Conservation (phyloP, 1,284 basidiomycete species). For the Gastroboletus turbinatus region DNA sequence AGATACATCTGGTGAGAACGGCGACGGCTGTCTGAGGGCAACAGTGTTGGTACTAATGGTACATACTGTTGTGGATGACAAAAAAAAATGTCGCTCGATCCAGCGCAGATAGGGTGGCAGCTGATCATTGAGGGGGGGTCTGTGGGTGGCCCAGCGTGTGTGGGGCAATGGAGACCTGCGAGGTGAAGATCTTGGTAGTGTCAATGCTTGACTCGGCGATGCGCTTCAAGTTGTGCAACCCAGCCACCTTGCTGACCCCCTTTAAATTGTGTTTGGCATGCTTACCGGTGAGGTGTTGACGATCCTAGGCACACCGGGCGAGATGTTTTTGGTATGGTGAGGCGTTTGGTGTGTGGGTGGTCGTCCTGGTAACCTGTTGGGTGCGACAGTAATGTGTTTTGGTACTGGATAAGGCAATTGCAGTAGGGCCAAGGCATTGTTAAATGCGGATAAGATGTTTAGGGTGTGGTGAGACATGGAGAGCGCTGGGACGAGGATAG, state of each 20-base stretch:
- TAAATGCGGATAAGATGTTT: too few relatives aligned
- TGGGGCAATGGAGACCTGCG: constrained; percentile 96
- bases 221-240: constrained; percentile 90
- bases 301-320: too few relatives aligned
- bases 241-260: constrained; percentile 97
- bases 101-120: constrained; percentile 95
- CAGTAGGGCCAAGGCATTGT: too few relatives aligned
- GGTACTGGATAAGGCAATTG: too few relatives aligned
- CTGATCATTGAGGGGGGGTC: constrained; percentile 86
- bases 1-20: constrained; percentile 95
- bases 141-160: constrained; percentile 99
- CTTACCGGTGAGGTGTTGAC: too few relatives aligned
- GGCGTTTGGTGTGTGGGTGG: too few relatives aligned
- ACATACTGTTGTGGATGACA: constrained; percentile 98
- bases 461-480: too few relatives aligned
- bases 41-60: constrained; percentile 95
- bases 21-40: constrained; percentile 91
- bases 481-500: too few relatives aligned
- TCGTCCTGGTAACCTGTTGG: too few relatives aligned
- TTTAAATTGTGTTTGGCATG: too few relatives aligned
- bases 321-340: too few relatives aligned
- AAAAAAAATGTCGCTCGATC: constrained; percentile 84
- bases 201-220: constrained; percentile 80
- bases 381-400: too few relatives aligned
- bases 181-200: constrained; percentile 79